A percentile compares a stretch with the other conserved stretches of the same genome.
phyloP scores from a whole-genome alignment of 345 rosid genomes.

The Linum lewisii region DNA sequence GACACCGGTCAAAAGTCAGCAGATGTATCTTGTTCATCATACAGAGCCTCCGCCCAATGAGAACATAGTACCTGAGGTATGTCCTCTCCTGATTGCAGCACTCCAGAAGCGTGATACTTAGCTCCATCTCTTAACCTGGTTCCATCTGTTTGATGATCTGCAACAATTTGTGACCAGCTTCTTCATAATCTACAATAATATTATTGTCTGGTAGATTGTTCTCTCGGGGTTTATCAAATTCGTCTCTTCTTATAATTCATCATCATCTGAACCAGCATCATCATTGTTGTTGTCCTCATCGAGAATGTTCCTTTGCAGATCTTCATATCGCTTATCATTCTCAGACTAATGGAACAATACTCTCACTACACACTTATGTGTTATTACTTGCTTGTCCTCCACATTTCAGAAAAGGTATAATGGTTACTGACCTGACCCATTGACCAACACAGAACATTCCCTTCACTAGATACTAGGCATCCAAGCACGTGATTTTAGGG shows the following conservation, averaged over 20 bases:
- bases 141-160: background rate
- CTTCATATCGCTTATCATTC: conserved; percentile 36
- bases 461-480: background rate
- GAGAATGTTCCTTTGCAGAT: conserved; percentile 67
- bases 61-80: background rate
- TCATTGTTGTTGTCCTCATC: conserved; percentile 61
- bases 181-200: conserved; percentile 98
- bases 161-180: conserved; percentile 33
- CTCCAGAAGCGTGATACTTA: background rate
- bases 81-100: background rate
- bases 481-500: background rate
- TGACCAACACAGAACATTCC: too few species aligned
- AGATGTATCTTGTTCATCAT: background rate
- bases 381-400: too few species aligned
- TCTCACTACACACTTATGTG: too few species aligned
- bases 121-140: background rate
- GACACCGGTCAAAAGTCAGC: background rate
- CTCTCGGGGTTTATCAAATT: conserved; percentile 85
- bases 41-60: background rate
- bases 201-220: conserved; percentile 85
- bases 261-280: conserved; percentile 32
- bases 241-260: conserved; percentile 71
- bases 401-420: too few species aligned
- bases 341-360: background rate
- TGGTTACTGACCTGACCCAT: too few species aligned